These are phyloP conservation scores for Oryza australiensis DNA, from an alignment of 176 grass and related monocot species.

Conservation along the genomic window DNA sequence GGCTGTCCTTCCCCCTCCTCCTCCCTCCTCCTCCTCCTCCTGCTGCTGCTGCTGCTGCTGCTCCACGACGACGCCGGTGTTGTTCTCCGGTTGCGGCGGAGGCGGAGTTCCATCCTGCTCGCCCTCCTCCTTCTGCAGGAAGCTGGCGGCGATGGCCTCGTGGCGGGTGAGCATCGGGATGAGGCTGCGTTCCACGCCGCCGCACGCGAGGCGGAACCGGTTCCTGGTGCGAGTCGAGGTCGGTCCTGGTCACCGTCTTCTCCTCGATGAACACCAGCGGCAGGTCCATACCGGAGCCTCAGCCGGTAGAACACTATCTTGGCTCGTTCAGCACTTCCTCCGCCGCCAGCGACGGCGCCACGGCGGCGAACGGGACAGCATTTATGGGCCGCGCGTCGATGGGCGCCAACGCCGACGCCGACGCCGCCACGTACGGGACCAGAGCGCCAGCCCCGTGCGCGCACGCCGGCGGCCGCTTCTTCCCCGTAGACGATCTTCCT, in stretches of 20 bases:
- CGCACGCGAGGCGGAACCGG: not conserved
- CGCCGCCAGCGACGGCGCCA: no score
- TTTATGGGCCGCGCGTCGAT: no score
- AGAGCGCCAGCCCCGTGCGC: no score
- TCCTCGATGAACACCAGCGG: not conserved
- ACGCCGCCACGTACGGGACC: no score
- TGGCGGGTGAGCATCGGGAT: not conserved
- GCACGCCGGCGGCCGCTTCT: not conserved
- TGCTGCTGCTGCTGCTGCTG: no score
- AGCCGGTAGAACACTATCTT: not conserved
- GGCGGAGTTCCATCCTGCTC: not conserved
- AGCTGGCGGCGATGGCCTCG: not conserved
- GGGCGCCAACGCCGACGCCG: no score
- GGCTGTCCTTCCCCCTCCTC: no score
- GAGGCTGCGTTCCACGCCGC: not conserved
- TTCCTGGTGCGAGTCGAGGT: not conserved
- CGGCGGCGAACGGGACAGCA: no score
- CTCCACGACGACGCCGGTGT: no score
- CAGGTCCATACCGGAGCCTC: not conserved
- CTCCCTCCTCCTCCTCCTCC: no score
- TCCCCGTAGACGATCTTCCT: not conserved
- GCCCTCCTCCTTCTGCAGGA: not conserved
- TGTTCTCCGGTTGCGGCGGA: not conserved
- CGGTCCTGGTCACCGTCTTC: not conserved
- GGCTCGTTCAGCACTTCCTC: not conserved